A percentile compares a stretch with the other conserved stretches of the same genome.
These are phyloP conservation scores for Porphyrellus sp. DNA, from an alignment of 1,284 basidiomycete species.

Conservation along the genomic window DNA sequence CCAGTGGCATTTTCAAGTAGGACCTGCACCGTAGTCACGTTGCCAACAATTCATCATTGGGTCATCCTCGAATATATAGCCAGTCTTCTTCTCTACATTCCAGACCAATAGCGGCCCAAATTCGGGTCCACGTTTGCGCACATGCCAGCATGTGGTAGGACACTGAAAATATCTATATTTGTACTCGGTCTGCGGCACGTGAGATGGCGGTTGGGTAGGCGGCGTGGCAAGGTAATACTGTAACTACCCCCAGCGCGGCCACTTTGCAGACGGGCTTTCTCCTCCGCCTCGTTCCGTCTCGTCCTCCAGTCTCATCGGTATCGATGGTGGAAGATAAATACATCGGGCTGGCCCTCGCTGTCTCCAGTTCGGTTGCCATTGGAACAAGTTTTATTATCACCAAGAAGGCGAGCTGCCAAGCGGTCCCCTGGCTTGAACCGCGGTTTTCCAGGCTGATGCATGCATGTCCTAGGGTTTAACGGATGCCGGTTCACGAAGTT, in stretches of 20 bases:
- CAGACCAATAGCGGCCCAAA: background rate
- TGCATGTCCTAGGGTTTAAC: constrained; percentile 65
- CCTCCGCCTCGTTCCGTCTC: constrained; percentile 5
- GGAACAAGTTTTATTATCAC: constrained; percentile 95
- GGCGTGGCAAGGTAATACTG: constrained; percentile 5
- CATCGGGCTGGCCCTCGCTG: constrained; percentile 83
- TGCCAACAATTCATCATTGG: background rate
- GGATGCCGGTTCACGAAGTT: constrained; percentile 62
- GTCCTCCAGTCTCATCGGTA: constrained; percentile 2
- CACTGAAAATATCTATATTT: constrained; percentile 9
- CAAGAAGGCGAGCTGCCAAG: constrained; percentile 70
- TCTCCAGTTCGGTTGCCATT: constrained; percentile 81
- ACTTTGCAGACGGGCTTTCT: constrained; percentile 4
- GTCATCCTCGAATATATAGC: too few species aligned
- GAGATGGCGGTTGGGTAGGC: constrained; percentile 7
- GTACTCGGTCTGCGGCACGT: constrained; percentile 13
- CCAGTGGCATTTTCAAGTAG: background rate
- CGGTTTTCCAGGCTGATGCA: constrained; percentile 13
- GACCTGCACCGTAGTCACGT: too few species aligned
- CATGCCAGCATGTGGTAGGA: background rate
- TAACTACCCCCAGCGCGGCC: constrained; percentile 5
- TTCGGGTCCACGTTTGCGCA: background rate
- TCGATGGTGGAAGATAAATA: constrained; percentile 87
- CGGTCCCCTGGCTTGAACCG: background rate
- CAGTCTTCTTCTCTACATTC: background rate